These are phyloP conservation scores for Fusarium acutatum DNA, from an alignment of 2,329 filamentous ascomycete genomes.

Conservation along the genomic window DNA sequence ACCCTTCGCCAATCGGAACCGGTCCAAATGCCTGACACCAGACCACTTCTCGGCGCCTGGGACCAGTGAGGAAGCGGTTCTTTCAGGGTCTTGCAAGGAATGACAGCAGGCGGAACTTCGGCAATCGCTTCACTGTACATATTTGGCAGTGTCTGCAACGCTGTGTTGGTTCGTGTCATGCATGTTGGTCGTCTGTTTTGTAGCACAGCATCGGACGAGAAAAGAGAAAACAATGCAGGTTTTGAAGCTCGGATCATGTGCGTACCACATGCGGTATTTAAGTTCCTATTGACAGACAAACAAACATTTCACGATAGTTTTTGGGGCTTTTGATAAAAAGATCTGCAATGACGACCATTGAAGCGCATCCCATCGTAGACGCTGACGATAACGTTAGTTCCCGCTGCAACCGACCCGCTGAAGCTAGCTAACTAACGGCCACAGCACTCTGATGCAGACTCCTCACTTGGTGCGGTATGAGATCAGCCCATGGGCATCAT, in stretches of 20 bases:
- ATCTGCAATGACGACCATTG: constrained; percentile 9
- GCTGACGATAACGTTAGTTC: background rate
- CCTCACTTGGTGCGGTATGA: background rate
- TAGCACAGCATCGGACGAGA: background rate
- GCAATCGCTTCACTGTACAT: background rate
- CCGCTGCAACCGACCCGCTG: too few species aligned
- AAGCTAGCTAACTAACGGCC: background rate
- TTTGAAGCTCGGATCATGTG: background rate
- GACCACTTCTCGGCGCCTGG: background rate
- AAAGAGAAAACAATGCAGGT: constrained; percentile 8
- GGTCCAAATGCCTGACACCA: background rate
- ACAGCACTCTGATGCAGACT: background rate
- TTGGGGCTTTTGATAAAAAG: background rate
- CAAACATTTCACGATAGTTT: background rate
- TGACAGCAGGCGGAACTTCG: background rate
- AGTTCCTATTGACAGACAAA: background rate
- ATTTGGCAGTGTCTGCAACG: background rate
- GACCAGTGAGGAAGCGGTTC: background rate
- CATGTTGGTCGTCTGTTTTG: background rate
- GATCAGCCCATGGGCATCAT: too few species aligned
- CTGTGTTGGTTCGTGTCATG: background rate
- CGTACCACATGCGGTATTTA: constrained; percentile 5
- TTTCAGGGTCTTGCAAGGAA: background rate
- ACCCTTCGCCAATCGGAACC: background rate
- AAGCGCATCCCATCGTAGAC: constrained; percentile 8